Base-by-base conservation (phyloP, 164 flowering plant genomes). In the Stephania yunnanensis region DNA sequence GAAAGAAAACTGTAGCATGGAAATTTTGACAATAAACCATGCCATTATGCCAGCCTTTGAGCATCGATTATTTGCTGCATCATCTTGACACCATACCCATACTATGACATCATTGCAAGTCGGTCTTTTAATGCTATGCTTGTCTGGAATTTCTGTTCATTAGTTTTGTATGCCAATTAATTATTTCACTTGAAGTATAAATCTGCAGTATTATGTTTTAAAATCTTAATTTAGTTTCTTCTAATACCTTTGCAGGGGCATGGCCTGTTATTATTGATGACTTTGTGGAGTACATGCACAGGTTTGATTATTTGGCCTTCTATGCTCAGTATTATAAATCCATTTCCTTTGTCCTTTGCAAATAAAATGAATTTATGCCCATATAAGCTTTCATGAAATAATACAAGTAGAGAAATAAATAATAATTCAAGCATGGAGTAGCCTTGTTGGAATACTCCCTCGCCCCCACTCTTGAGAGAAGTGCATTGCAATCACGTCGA, bases 231-330 rank as follows among this genome's bases (percentile, higher is more conserved):
- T 63, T 42, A 36, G 13, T 11, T 44, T 45, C 2, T 44, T 46
- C 30, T n/a, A 25, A 58, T 68, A 6, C 46, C 58, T 63, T 73
- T 73, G 52, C 87, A 94, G 98, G 98, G 82, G 97, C 98, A 71
- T 94, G 97, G 97, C 97, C 98, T 65, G 90, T 92, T 74, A 79
- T 94, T 19, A 90, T 94, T 31, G 98, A 94, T 83, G 98, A 94
- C n/a, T 94, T 94, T 78, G 98, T 94, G 61, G 98, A 91, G 85
- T 87, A 91, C 75, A 92, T 94, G 94, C 89, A 91, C 90, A 94
- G 97, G 98, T 94, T 78, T 70, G 80, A 58, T 78, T 70, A 36
- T 75, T 48, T 45, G 74, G 25, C 70, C 30, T 42, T 22, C 22
- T 19, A 70, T 63, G 42, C 64, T 63, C 63, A 68, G 42, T 15